phyloP scores from a whole-genome alignment of 257 asterid genomes.

The Nyctanthes arbortristis region DNA sequence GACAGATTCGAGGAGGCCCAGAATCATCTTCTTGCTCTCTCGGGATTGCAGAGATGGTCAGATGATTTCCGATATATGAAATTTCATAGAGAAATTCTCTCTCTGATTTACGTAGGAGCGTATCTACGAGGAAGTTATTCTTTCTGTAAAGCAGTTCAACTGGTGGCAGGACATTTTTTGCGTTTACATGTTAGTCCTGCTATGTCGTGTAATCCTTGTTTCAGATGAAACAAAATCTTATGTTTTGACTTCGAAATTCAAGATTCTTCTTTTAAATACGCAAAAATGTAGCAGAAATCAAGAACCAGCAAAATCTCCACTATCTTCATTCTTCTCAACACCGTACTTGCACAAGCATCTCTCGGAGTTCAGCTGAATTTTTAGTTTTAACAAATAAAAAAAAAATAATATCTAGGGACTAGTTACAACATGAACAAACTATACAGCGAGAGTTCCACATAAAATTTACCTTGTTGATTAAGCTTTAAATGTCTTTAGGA shows the following conservation, averaged over 20 bases:
- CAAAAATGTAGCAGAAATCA: too few relatives aligned
- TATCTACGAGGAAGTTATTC: not conserved
- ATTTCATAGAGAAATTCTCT: not conserved
- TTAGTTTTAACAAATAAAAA: too few relatives aligned
- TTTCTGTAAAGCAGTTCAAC: not conserved
- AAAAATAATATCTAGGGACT: not conserved
- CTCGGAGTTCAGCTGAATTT: not conserved
- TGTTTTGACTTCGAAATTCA: too few relatives aligned
- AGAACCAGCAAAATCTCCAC: not conserved
- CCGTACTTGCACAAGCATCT: not conserved
- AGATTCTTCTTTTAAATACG: too few relatives aligned
- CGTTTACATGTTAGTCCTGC: not conserved
- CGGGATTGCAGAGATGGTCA: conserved; percentile 23
- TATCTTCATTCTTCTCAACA: not conserved
- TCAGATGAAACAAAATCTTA: not conserved
- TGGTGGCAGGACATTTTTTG: not conserved
- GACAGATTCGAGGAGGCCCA: conserved; percentile 46
- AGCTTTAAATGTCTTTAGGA: conserved; percentile 5
- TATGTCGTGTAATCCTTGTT: not conserved
- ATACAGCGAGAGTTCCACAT: not conserved
- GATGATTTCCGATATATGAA: conserved; percentile 9
- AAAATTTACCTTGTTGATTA: not conserved
- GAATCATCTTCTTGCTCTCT: conserved; percentile 32
- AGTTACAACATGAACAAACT: not conserved
- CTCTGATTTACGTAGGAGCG: not conserved